phyloP scores from a whole-genome alignment of 352 stramenopile species.

The Pythium rhizo-oryzae region DNA sequence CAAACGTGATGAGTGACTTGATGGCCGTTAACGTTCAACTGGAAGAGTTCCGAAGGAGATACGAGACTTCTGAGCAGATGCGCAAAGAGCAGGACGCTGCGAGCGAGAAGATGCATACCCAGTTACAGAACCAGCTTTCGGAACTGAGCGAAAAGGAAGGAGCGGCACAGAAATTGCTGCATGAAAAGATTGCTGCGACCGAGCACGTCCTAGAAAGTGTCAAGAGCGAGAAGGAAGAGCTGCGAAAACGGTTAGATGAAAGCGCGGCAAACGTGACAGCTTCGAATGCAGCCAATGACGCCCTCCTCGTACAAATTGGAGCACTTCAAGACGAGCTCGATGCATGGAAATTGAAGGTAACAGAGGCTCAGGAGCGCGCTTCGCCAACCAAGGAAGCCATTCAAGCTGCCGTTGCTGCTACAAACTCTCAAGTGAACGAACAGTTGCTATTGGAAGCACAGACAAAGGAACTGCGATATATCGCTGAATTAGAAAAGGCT shows the following conservation, averaged over 20 bases:
- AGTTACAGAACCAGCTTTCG: slow-evolving; percentile 55
- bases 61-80: slow-evolving; percentile 69
- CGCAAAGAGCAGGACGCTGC: slow-evolving; percentile 66
- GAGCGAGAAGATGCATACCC: slow-evolving; percentile 47
- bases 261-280: slow-evolving; percentile 32
- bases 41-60: slow-evolving; percentile 67
- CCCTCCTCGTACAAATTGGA: slow-evolving; percentile 42
- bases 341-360: slow-evolving; percentile 39
- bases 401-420: slow-evolving; percentile 8
- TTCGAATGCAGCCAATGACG: slow-evolving; percentile 34
- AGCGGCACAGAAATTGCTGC: slow-evolving; percentile 41
- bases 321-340: slow-evolving; percentile 45
- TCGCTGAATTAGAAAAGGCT: slow-evolving; percentile 74
- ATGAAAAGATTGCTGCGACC: slow-evolving; percentile 40
- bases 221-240: slow-evolving; percentile 43
- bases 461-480: slow-evolving; percentile 67
- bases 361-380: slow-evolving; percentile 28
- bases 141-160: slow-evolving; percentile 53
- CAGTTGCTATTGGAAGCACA: slow-evolving; percentile 67
- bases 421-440: slow-evolving; percentile 43
- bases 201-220: slow-evolving; percentile 36
- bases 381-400: slow-evolving; percentile 19
- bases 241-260: slow-evolving; percentile 49
- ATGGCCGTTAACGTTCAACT: slow-evolving; percentile 79
- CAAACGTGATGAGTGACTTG: slow-evolving; percentile 67